Evolutionary conservation across 306 rosid genomes (phyloP).

Genomic region (Myrica gale): DNA sequence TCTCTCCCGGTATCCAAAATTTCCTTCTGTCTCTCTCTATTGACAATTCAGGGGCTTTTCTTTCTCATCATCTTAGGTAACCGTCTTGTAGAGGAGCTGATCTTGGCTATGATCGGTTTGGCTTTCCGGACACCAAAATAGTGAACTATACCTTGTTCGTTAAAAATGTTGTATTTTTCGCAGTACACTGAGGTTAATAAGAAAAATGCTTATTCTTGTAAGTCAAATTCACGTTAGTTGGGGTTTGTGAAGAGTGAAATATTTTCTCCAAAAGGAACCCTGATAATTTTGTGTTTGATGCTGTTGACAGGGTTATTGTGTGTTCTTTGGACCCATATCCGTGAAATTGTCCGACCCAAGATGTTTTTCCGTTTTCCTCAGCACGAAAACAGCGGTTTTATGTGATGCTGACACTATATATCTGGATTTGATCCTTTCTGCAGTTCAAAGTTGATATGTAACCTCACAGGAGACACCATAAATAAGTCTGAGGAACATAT

Average conservation of each 20-base stretch:
- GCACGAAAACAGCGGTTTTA: not conserved
- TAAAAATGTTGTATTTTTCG: not conserved
- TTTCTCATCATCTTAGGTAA: no score
- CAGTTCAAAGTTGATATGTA: conserved; percentile 85
- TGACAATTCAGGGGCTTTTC: no score
- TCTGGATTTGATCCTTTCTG: conserved; percentile 8
- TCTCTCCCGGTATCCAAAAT: conserved; percentile 59
- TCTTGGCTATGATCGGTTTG: not conserved
- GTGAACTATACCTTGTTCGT: not conserved
- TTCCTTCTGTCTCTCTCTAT: not conserved
- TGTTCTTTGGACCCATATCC: not conserved
- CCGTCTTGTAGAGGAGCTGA: not conserved
- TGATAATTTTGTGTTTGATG: not conserved
- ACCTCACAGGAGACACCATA: conserved; percentile 72
- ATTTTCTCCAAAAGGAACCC: not conserved
- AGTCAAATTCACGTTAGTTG: not conserved
- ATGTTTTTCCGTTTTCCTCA: not conserved
- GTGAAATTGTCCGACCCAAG: not conserved
- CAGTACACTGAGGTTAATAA: not conserved
- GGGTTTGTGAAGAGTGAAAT: not conserved
- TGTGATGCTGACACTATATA: not conserved
- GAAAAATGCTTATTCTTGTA: not conserved
- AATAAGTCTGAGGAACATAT: conserved; percentile 95
- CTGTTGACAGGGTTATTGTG: not conserved
- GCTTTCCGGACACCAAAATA: not conserved